Percentiles rank a stretch among this genome's conserved stretches.
Conservation (phyloP, 805 yeast genomes). For the Hanseniaspora lindneri region DNA sequence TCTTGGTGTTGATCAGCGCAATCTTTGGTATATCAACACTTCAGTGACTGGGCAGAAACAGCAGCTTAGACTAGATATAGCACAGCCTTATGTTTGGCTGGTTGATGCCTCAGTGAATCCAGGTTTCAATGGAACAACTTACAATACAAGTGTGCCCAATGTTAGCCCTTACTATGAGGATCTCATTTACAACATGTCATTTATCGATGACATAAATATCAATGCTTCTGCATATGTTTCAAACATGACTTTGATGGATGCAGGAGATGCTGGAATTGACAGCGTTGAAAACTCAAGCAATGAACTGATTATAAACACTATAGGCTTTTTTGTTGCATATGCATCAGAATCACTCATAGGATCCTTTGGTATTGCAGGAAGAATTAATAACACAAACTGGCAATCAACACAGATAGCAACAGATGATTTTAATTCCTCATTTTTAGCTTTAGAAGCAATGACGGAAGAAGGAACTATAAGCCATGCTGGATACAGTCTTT, state of each 20-base stretch:
- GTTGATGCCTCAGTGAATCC: constrained; percentile 19
- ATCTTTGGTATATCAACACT: background rate
- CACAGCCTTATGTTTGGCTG: constrained; percentile 33
- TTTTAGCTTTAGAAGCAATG: constrained; percentile 30
- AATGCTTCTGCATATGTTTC: constrained; percentile 25
- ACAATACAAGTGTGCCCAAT: background rate
- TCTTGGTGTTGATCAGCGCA: background rate
- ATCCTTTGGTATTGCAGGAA: constrained; percentile 36
- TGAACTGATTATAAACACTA: constrained; percentile 1
- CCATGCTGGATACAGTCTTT: constrained; percentile 36
- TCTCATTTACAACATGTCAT: constrained; percentile 17
- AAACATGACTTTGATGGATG: constrained; percentile 18
- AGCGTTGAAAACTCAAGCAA: background rate
- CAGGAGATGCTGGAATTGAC: background rate
- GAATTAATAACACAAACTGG: constrained; percentile 18
- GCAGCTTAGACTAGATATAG: constrained; percentile 28
- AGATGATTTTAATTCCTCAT: constrained; percentile 19
- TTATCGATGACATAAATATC: constrained; percentile 21
- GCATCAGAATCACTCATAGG: constrained; percentile 32
- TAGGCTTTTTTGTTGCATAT: constrained; percentile 32
- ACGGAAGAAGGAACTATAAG: constrained; percentile 27
- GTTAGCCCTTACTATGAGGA: background rate
- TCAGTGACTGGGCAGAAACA: constrained; percentile 24
- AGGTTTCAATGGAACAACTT: background rate
- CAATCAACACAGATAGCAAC: constrained; percentile 17